phyloP scores from a whole-genome alignment of 345 rosid species.

The Adansonia digitata region DNA sequence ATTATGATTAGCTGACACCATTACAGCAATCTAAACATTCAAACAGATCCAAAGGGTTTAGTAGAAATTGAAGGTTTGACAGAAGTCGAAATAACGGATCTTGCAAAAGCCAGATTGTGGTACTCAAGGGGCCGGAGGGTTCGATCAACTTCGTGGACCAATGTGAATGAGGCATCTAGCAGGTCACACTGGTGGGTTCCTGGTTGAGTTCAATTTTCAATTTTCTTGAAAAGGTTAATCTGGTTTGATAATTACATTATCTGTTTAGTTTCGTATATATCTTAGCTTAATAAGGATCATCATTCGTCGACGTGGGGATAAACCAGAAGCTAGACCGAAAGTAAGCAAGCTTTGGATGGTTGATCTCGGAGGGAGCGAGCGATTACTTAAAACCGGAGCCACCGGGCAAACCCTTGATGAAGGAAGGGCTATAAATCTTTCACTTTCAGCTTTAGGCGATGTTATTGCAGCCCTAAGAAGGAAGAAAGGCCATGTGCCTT shows the following conservation, averaged over 20 bases:
- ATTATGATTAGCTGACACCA: constrained; percentile 25
- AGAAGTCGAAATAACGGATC: constrained; percentile 58
- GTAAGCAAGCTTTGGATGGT: constrained; percentile 94
- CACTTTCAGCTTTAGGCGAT: constrained; percentile 92
- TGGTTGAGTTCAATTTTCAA: constrained; percentile 12
- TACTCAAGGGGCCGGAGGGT: constrained; percentile 67
- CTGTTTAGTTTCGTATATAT: constrained; percentile 50
- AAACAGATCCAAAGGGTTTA: constrained; percentile 73
- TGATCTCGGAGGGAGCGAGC: constrained; percentile 96
- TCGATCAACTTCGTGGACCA: constrained; percentile 79
- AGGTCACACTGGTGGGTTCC: constrained; percentile 87
- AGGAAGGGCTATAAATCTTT: constrained; percentile 85
- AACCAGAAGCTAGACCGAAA: constrained; percentile 46
- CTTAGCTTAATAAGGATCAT: constrained; percentile 86
- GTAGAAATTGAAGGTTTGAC: constrained; percentile 84
- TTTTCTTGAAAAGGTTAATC: constrained; percentile 17
- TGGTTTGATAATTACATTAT: constrained; percentile 43
- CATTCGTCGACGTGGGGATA: constrained; percentile 53
- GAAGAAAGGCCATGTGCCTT: constrained; percentile 86
- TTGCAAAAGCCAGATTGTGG: constrained; percentile 72
- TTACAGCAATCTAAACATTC: constrained; percentile 83
- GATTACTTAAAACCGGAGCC: constrained; percentile 79
- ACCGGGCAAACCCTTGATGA: constrained; percentile 80
- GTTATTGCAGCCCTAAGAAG: constrained; percentile 87
- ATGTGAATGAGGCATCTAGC: constrained; percentile 84